Percentiles rank a stretch among this genome's conserved stretches.
Conservation (phyloP, 1,139 yeast genomes). For the Debaryomycetaceae sp. region DNA sequence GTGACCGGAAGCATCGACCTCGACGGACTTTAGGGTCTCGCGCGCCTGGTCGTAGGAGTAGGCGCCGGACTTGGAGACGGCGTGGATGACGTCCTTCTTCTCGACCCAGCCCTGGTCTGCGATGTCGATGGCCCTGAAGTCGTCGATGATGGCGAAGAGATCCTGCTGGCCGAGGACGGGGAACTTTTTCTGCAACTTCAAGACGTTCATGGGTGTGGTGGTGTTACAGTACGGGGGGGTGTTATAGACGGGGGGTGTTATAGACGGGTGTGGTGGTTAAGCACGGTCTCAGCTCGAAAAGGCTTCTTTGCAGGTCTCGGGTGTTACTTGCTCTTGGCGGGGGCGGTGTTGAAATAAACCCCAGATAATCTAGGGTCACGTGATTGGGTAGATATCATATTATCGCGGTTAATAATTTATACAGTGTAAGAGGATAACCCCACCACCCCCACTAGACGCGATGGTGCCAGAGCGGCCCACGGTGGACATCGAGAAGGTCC, state of each 20-base stretch:
- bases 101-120: conserved; percentile 97
- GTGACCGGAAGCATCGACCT: conserved; percentile 93
- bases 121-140: conserved; percentile 61
- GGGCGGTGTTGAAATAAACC: no score
- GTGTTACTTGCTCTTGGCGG: no score
- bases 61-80: conserved; percentile 67
- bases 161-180: conserved; percentile 83
- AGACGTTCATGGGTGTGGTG: conserved; percentile 48
- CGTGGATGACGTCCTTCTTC: conserved; percentile 79
- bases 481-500: conserved; percentile 31
- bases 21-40: conserved; percentile 80
- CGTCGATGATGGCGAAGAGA: conserved; percentile 73
- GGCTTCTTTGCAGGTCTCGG: no score
- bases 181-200: conserved; percentile 62
- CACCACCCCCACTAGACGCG: neutral
- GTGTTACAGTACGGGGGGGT: no score
- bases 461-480: conserved; percentile 5
- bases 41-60: conserved; percentile 88
- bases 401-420: no score
- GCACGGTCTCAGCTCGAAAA: no score
- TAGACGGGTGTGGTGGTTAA: no score
- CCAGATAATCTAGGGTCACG: no score
- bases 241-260: no score
- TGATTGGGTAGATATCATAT: no score
- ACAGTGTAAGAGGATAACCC: neutral